Base-by-base conservation (phyloP, 2,329 filamentous ascomycete genomes). In the Exophiala dermatitidis region DNA sequence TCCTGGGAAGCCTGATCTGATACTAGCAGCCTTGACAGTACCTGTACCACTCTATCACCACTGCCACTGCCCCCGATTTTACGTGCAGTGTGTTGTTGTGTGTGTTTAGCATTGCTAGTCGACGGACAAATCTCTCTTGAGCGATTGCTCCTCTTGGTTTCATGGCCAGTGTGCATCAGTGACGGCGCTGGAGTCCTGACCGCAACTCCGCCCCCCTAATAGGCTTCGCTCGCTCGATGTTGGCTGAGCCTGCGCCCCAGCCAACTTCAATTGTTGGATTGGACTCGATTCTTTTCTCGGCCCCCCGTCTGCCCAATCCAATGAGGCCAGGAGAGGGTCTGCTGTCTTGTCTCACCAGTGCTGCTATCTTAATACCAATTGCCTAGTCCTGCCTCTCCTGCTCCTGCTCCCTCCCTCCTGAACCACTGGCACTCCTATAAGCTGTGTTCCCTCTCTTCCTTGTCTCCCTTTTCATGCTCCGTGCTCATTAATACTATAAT, bases 51-150 rank as follows among this genome's bases (percentile, higher is more conserved):
- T 12, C 7, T n/a, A 12, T 12, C 19, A 12, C 36, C 5, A n/a
- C 36, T 9, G 36, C 10, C 36, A 2, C 36, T 38, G 10, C 36
- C 33, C 33, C 10, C 33, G 6, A 6, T 10, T 10, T 6, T 34
- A 6, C 6, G 33, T 34, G 33, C 33, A 6, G 33, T 34, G 6
- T 6, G 10, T 6, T 34, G 6, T 12, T 41, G 37, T 8, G 5
- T 5, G 6, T n/a, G 12, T 4, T 38, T 48, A 53, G 52, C 48
- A 42, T 10, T 6, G 6, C 33, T 38, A 41, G 38, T 41, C 38
- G 38, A 56, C 53, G 53, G 53, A 52, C 52, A 47, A 46, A 38
- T 50, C 52, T 54, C 29, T 46, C 31, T 40, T 41, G 38, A 31
- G 30, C 50, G 19, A 19, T 48, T 28, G 12, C 30, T 30, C 5